Evolutionary conservation across 257 asterid genomes (phyloP), one percentile per base, ranked within the genome.

Genomic region (Solanum sitiens): DNA sequence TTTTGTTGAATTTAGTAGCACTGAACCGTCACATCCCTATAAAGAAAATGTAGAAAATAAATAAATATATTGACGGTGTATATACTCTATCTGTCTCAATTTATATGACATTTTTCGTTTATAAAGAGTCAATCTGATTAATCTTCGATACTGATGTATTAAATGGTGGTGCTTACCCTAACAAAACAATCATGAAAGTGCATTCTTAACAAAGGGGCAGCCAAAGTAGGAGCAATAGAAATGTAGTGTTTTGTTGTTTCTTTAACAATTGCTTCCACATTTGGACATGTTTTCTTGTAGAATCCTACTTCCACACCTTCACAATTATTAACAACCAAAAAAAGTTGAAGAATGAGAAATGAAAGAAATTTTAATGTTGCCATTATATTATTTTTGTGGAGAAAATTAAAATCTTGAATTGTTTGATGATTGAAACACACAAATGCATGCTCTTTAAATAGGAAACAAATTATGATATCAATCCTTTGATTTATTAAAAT

Each of bases 21-120:
- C 93, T 2, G 96, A 95, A 20, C 93, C 97, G n/a, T 95, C 98
- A 44, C 97, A 95, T 23, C 98, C 98, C 97, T 94, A 33, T 3
- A 32, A 18, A 53, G 16, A 53, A 53, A 47, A 15, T 15, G 8
- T 53, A 16, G 16, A 53, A 18, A 53, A 2, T 16, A 18, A 53
- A 16, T 2, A 53, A 15, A 15, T 50, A 1, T 50, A 50, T 50
- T 50, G 8, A 50, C 21, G 9, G 0, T 7, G 0, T 53, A 53
- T 53, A n/a, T 53, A 16, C 10, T 53, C 1, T 10, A 16, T 18
- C 3, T 53, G 4, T 53, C 10, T 53, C n/a, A 53, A 53, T 53
- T 53, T 16, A 53, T 7, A 0, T 16, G 63, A 18, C 10, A 53
- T 18, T 16, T 53, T 16, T 16, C 0, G 3, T 0, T 53, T 53